These are phyloP conservation scores for Cyathus striatus DNA, from an alignment of 768 basidiomycete genomes.

Conservation along the genomic window DNA sequence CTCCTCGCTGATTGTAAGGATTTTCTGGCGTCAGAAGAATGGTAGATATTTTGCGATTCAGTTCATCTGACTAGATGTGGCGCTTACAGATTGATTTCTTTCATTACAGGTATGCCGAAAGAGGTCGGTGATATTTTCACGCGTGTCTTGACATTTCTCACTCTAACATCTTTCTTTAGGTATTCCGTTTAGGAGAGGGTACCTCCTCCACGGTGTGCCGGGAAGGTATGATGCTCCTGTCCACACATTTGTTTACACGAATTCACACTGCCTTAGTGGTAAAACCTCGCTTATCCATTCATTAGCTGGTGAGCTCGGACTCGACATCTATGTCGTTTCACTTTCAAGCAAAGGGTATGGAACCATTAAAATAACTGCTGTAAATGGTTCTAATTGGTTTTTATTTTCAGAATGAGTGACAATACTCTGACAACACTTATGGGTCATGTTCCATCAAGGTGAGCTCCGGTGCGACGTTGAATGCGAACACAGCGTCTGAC, in stretches of 20 bases:
- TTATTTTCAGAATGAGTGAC: conserved; percentile 71
- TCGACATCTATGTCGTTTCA: conserved; percentile 91
- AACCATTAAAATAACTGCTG: background rate
- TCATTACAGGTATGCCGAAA: conserved; percentile 76
- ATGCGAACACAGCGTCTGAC: conserved; percentile 7
- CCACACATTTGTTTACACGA: too few relatives aligned
- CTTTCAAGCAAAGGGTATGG: conserved; percentile 81
- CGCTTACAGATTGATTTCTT: conserved; percentile 4
- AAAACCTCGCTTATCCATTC: conserved; percentile 87
- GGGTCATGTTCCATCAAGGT: conserved; percentile 86
- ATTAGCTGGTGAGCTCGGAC: conserved; percentile 74
- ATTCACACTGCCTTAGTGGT: conserved; percentile 41
- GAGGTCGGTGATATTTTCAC: conserved; percentile 48
- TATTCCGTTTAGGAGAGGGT: conserved; percentile 85
- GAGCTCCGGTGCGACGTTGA: conserved; percentile 7
- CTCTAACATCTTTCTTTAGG: conserved; percentile 39
- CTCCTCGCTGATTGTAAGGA: conserved; percentile 82
- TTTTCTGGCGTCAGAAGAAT: conserved; percentile 79
- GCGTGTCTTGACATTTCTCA: conserved; percentile 9
- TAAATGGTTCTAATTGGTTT: conserved; percentile 6
- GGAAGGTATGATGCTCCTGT: conserved; percentile 56
- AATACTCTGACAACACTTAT: conserved; percentile 83
- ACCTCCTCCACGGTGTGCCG: conserved; percentile 80
- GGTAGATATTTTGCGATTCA: conserved; percentile 41
- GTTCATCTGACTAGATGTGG: background rate